Base-by-base conservation (phyloP, 1,139 yeast species). In the Candida dubliniensis region DNA sequence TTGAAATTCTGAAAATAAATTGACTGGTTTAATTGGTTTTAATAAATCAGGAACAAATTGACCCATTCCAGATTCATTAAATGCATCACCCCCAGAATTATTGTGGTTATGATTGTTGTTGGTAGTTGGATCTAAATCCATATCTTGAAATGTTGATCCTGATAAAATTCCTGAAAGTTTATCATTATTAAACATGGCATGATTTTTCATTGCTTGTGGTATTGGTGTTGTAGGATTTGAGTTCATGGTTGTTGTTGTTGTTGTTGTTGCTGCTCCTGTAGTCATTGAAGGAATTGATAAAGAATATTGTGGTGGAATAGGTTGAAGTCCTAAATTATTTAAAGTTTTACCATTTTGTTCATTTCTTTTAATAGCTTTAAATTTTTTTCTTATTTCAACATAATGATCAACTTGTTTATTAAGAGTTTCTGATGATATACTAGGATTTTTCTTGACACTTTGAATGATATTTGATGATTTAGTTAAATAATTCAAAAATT, bases 401-500 rank as follows among this genome's bases (percentile, higher is more conserved):
- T 69, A 71, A 46, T 62, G 61, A 35, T 60, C 55, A 31, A 74
- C 69, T 53, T 73, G 77, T 38, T 54, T 60, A 52, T 69, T 68
- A 27, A 73, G 44, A 25, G 47, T 57, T 47, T 44, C 49, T 14
- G 46, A 36, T 24, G 34, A 34, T 54, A 31, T 54, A 47, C 18
- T 55, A 52, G 7, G 47, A 31, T 61, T 63, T 48, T 71, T 72
- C 13, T 75, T 70, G 8, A 65, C 79, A 49, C 73, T 61, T 47
- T 70, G 72, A 41, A 74, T 67, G 12, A 74, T 61, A 48, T 61
- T 69, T 14, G 74, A 63, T 13, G 71, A 69, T 45, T 67, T 71
- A 34, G 68, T 65, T 34, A 70, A 57, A 49, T 72, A 73, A n/a
- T 64, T 66, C 39, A 74, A 56, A 46, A 72, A 71, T 51, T 67